These are phyloP conservation scores for Cornus florida DNA, from an alignment of 148 eudicot species.

Conservation along the genomic window DNA sequence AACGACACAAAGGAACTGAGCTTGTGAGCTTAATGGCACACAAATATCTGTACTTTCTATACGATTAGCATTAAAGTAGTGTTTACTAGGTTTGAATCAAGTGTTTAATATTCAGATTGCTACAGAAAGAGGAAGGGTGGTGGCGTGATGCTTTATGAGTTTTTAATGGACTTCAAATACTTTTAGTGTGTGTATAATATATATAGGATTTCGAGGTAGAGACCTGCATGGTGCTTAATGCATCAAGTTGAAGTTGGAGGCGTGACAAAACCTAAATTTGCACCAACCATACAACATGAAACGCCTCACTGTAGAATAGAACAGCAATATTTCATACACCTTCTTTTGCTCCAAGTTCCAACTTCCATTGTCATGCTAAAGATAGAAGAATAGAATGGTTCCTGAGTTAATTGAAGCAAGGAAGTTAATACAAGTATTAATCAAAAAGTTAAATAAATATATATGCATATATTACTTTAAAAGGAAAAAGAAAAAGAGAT, in stretches of 20 bases:
- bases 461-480: not conserved
- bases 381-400: not conserved
- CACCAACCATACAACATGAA: not conserved
- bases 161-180: conserved; percentile 1
- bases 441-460: not conserved
- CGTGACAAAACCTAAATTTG: conserved; percentile 6
- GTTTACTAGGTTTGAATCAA: not conserved
- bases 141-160: not conserved
- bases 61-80: conserved; percentile 24
- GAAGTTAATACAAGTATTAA: not conserved
- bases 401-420: not conserved
- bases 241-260: not conserved
- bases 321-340: not conserved
- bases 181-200: not conserved
- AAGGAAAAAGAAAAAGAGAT: not conserved
- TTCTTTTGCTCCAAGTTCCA: not conserved
- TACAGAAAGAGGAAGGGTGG: not conserved
- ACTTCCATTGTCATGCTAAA: not conserved
- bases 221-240: not conserved
- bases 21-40: conserved; percentile 28
- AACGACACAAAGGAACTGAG: conserved; percentile 18
- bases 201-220: not conserved
- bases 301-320: not conserved
- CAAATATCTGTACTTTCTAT: conserved; percentile 37
- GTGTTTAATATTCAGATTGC: conserved; percentile 1